Evolutionary conservation across 805 yeast genomes (phyloP), one percentile per base, ranked within the genome.

Genomic region (Sugiyamaella floridensis): DNA sequence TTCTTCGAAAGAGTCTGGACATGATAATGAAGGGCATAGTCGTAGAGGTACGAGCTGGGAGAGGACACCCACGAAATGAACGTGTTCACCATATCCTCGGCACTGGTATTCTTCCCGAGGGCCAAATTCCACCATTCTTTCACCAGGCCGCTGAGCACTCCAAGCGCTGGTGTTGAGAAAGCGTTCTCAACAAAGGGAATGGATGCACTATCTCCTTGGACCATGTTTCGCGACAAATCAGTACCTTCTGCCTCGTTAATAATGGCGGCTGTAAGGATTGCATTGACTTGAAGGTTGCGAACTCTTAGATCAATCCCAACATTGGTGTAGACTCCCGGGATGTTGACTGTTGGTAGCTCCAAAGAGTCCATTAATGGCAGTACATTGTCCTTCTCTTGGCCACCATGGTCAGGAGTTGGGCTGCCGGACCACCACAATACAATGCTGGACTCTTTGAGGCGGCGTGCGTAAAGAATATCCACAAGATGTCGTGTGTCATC

Each of bases 81-180:
- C 26, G 82, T 77, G 60, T 87, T 87, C 56, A 89, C 84, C 78
- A 90, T 78, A 0, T 86, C 73, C 66, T 90, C 97, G 0, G 97
- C 96, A 54, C 83, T 81, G 8, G 73, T 59, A 59, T 85, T 79
- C 51, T 80, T 80, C 18, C 73, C 72, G 51, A 86, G 69, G 0
- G 97, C 97, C 62, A 82, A 85, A 62, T 89, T 95, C 96, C 97
- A 92, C 97, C 97, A 89, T 32, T 76, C 81, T 61, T 85, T 88
- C 11, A 93, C 85, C 77, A 93, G 72, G 7, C 76, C 67, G 63
- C 95, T 78, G 52, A 93, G 73, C 1, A 85, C 85, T 9, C 74
- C 67, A 56, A 93, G 72, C 1, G 97, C 86, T 0, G 86, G 80
- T 0, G 82, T 76, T 10, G 90, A 84, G 60, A 92, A 90, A 0